Base-by-base conservation (phyloP, 2,329 filamentous ascomycete species). In the Penicillium thymicola region DNA sequence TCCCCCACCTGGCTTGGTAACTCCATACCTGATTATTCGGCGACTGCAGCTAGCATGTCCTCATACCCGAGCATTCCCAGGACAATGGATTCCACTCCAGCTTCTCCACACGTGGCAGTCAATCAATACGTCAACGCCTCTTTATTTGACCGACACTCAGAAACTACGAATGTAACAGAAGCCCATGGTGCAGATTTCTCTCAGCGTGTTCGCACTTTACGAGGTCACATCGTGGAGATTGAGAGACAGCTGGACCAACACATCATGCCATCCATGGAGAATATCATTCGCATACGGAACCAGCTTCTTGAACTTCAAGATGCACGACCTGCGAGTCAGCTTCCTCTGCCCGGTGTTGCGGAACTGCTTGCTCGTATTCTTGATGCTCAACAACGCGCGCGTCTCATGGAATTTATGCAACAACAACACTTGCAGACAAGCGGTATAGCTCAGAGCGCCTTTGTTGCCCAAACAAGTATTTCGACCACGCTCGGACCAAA, bases 291-390 rank as follows among this genome's bases (percentile, higher is more conserved):
- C 3, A 58, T 69, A 32, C 69, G 73, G 9, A 67, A 59, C 21
- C 65, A 72, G 38, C 53, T 75, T 18, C 67, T 71, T 44, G 61
- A 65, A 40, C 55, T 73, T 11, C 63, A 72, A 14, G 72, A 74
- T 57, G 63, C 67, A 18, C 71, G 70, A 42, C 67, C 69, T 58
- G 62, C 60, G 27, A 67, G n/a, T 63, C 47, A 68, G 59, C 21
- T 51, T 61, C 37, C 48, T 51, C 58, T 38, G 56, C 63, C 36
- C 59, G 71, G 25, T 62, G 67, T 52, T 60, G 66, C 37, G 53
- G 63, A 21, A 59, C 69, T 48, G 67, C 70, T 56, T 28, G 11
- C 27, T 3, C 54, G 54, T 18, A 23, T 52, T 37, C 23, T 56
- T 11, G 21, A 36, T 8, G 16, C 25, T 25, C 49, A 56, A 28